Conservation (phyloP, 495 filamentous ascomycete species). For the Penicillium odoratum region DNA sequence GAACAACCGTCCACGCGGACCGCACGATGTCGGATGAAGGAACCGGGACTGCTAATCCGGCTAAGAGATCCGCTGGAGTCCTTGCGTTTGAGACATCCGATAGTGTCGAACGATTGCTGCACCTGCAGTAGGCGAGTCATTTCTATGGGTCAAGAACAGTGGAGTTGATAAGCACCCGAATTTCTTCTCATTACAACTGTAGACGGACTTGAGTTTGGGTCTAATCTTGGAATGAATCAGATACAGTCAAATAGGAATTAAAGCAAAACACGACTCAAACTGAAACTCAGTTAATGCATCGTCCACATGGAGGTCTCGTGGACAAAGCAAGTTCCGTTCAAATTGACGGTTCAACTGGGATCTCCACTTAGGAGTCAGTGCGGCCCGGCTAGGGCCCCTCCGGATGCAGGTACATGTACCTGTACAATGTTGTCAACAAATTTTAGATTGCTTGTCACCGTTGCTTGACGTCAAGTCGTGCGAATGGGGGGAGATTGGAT, state of each 20-base stretch:
- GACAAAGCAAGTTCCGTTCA: conserved; percentile 6
- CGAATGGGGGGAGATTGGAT: background rate
- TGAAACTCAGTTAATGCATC: conserved; percentile 18
- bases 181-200: background rate
- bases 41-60: conserved; percentile 15
- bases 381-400: conserved; percentile 14
- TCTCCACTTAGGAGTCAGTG: conserved; percentile 20
- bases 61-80: conserved; percentile 19
- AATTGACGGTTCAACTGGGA: conserved; percentile 1
- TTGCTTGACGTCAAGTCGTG: conserved; percentile 4
- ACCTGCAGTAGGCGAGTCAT: conserved; percentile 12
- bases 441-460: background rate
- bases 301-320: conserved; percentile 34
- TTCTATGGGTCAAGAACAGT: conserved; percentile 10
- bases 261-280: conserved; percentile 11
- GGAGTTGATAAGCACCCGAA: conserved; percentile 3
- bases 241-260: background rate
- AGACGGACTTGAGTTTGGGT: background rate
- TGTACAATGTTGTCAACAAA: too few relatives aligned
- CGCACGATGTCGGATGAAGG: conserved; percentile 15
- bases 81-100: conserved; percentile 24
- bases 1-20: conserved; percentile 10
- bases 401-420: conserved; percentile 21
- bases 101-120: conserved; percentile 19
- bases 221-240: background rate